These are phyloP conservation scores for Cynara cardunculus DNA, from an alignment of 129 eudicot genomes.

Conservation along the genomic window DNA sequence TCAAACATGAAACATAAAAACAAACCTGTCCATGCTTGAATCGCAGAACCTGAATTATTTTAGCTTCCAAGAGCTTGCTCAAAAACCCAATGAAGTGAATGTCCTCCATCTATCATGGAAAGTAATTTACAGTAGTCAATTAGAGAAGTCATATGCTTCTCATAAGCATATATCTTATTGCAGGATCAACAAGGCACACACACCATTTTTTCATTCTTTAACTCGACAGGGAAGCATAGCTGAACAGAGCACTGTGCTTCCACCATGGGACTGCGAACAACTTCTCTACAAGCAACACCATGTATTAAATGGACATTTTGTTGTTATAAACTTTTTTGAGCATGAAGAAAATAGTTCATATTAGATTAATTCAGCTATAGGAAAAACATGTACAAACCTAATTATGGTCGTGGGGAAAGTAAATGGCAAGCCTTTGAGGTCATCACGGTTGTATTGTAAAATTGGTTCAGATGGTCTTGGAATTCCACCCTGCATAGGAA, in stretches of 20 bases:
- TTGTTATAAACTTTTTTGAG: neutral
- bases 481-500: constrained; percentile 81
- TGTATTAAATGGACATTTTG: constrained; percentile 20
- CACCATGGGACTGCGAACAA: constrained; percentile 96
- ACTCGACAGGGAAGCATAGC: constrained; percentile 74
- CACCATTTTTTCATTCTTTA: constrained; percentile 80
- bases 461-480: constrained; percentile 67
- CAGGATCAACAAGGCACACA: constrained; percentile 1
- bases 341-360: neutral
- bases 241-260: constrained; percentile 98
- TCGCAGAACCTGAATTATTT: constrained; percentile 80
- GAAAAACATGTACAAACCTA: constrained; percentile 39
- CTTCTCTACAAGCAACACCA: constrained; percentile 60
- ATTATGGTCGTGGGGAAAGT: constrained; percentile 64
- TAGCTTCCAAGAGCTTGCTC: constrained; percentile 89
- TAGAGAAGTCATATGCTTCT: constrained; percentile 1
- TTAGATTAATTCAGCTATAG: neutral
- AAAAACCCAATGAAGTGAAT: constrained; percentile 66
- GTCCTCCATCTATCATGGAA: constrained; percentile 67
- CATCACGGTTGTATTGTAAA: constrained; percentile 66
- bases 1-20: constrained; percentile 11
- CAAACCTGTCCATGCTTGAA: constrained; percentile 95
- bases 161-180: neutral
- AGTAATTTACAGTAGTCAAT: constrained; percentile 2
- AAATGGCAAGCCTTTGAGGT: constrained; percentile 86